A percentile compares a stretch with the other conserved stretches of the same genome.
Conservation (phyloP, 2,329 filamentous ascomycete genomes). For the Scedosporium aurantiacum region DNA sequence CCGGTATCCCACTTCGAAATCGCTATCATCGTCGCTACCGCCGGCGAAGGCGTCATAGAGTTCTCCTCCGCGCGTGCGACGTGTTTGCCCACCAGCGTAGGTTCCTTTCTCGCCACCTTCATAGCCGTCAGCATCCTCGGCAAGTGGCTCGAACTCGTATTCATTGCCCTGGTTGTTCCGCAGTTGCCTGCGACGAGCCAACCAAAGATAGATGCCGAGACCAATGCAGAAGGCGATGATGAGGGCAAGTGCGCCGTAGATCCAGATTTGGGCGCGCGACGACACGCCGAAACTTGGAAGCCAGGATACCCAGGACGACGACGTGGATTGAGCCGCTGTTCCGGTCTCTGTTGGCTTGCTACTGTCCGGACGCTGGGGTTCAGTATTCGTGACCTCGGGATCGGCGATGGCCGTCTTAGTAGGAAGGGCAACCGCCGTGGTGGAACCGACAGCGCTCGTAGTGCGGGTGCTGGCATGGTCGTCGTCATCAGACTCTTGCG, state of each 20-base stretch:
- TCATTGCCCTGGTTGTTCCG: conserved; percentile 65
- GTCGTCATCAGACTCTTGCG: conserved; percentile 70
- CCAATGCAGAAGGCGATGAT: conserved; percentile 76
- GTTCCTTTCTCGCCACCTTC: conserved; percentile 33
- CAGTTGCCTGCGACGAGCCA: conserved; percentile 66
- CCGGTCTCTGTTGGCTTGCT: conserved; percentile 13
- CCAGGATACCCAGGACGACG: conserved; percentile 70
- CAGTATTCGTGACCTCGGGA: conserved; percentile 17
- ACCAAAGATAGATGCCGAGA: conserved; percentile 70
- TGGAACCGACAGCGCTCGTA: conserved; percentile 28
- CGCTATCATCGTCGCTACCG: conserved; percentile 64
- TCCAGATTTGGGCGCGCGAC: conserved; percentile 83
- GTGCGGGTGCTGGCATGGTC: conserved; percentile 60
- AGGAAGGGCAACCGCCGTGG: conserved; percentile 22
- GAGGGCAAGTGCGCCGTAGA: conserved; percentile 74
- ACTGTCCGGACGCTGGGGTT: conserved; percentile 18
- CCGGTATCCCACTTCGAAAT: conserved; percentile 30
- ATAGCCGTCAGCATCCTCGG: conserved; percentile 60
- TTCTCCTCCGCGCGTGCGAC: conserved; percentile 64
- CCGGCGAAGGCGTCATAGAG: conserved; percentile 96
- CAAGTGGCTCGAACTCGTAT: conserved; percentile 90
- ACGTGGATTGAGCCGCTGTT: conserved; percentile 23
- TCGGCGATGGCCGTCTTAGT: conserved; percentile 14
- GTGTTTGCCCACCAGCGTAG: conserved; percentile 28
- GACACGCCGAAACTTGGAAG: conserved; percentile 86